Base-by-base conservation (phyloP, 225 moss, liverwort and hornwort genomes). In the Rhytidiadelphus loreus region DNA sequence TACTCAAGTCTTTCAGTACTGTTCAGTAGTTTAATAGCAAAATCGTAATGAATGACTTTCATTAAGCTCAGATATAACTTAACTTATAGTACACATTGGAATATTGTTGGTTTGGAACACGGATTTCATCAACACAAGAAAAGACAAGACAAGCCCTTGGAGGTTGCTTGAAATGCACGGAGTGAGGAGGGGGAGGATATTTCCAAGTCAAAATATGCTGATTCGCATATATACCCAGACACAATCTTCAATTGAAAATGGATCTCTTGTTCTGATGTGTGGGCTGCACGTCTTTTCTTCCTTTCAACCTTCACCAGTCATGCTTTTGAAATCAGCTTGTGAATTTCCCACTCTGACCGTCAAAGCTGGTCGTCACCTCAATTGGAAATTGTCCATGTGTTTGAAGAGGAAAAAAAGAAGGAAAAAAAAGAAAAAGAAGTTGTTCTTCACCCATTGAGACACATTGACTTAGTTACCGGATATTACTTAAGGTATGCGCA, bases 131-230 rank as follows among this genome's bases (percentile, higher is more conserved):
- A 39, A 35, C 13, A 14, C 7, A 52, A 52, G 52, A 11, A 29
- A 53, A 86, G 28, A 32, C 57, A 81, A 56, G 70, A 55, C 32
- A 43, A 69, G 55, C 62, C 71, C 29, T 46, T 35, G 6, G 39
- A 55, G 84, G 84, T 92, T 84, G 92, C 92, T 92, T 90, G 88
- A 88, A 84, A 52, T 46, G 84, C 90, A 90, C 55, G 84, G 83
- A 39, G 24, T 77, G 80, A 39, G 33, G 66, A 26, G 83, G 35
- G 24, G 70, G 80, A 39, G 33, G 66, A 26, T 50, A 16, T 68
- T 80, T 66, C 53, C 46, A 30, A 68, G 92, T 90, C 90, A 88
- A 92, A 86, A 69, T 88, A 90, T 86, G 29, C 83, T 6, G 58
- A 59, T 88, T 13, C 2, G 32, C 11, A 9, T 18, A n/a, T n/a